Evolutionary conservation across 345 rosid species (phyloP).

Genomic region (Salix suchowensis): DNA sequence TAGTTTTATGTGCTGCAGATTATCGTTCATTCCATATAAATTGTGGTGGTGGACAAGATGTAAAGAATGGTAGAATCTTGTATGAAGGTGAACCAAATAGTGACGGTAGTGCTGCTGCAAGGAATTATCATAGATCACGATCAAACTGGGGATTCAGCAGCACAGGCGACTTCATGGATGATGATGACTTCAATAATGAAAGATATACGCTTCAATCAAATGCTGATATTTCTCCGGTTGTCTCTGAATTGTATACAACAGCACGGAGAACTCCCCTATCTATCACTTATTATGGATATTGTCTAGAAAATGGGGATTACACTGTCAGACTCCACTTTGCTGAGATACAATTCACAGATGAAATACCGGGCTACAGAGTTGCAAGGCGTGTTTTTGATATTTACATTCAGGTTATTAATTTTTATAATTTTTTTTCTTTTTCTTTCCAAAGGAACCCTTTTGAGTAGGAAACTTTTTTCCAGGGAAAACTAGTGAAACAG

Average conservation of each 20-base stretch:
- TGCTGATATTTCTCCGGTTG: no score
- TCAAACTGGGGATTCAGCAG: constrained; percentile 10
- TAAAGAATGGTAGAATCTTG: no score
- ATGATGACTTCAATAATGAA: fast-evolving
- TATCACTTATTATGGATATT: not conserved
- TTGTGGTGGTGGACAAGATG: no score
- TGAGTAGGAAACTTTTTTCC: no score
- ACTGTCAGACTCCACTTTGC: constrained; percentile 5
- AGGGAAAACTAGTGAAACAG: no score
- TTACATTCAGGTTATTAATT: not conserved
- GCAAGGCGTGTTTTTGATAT: not conserved
- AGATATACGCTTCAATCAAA: no score
- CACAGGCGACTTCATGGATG: constrained; percentile 8
- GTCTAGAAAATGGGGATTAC: no score
- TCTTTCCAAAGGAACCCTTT: no score
- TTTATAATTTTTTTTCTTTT: no score
- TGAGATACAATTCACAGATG: not conserved
- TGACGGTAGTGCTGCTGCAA: not conserved
- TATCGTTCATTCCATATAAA: no score
- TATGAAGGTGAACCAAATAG: not conserved
- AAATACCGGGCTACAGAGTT: not conserved
- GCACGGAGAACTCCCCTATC: not conserved
- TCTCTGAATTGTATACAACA: not conserved
- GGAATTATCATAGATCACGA: no score
- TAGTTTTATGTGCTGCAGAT: no score